Evolutionary conservation across 1,284 basidiomycete species (phyloP).

Genomic region (Ganoderma lingzhi): DNA sequence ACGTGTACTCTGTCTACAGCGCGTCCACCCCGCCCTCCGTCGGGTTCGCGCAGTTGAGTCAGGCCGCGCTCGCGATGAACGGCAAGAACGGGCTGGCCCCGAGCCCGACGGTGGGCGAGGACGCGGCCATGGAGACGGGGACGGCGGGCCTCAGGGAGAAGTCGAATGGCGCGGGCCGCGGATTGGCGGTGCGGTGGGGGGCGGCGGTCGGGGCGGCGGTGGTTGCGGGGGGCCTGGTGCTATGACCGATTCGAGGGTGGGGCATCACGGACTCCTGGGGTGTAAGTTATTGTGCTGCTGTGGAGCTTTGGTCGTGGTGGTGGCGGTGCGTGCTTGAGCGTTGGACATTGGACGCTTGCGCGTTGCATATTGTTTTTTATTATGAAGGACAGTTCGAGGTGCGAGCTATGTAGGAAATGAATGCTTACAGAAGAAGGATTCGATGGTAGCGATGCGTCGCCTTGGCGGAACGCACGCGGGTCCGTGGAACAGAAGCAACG

Average conservation of each 20-base stretch:
- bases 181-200: background rate
- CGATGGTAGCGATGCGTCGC: too few relatives aligned
- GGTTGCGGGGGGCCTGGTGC: background rate
- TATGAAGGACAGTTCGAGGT: background rate
- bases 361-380: background rate
- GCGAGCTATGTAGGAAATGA: too few relatives aligned
- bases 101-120: conserved; percentile 43
- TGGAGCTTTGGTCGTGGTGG: background rate
- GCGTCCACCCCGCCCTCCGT: conserved; percentile 74
- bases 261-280: too few relatives aligned
- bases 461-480: too few relatives aligned
- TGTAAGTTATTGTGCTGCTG: background rate
- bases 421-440: too few relatives aligned
- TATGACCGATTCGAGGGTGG: background rate
- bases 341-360: conserved; percentile 1
- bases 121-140: background rate
- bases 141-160: conserved; percentile 2
- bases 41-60: conserved; percentile 81
- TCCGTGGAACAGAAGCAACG: too few relatives aligned
- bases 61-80: conserved; percentile 45
- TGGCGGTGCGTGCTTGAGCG: background rate
- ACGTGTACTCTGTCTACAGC: conserved; percentile 89
- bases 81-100: conserved; percentile 43
- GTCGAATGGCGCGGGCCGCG: conserved; percentile 1
- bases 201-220: background rate